Percentiles rank a stretch among this genome's conserved stretches.
Evolutionary conservation across 345 rosid species (phyloP).

Genomic region (Euphorbia lathyris): DNA sequence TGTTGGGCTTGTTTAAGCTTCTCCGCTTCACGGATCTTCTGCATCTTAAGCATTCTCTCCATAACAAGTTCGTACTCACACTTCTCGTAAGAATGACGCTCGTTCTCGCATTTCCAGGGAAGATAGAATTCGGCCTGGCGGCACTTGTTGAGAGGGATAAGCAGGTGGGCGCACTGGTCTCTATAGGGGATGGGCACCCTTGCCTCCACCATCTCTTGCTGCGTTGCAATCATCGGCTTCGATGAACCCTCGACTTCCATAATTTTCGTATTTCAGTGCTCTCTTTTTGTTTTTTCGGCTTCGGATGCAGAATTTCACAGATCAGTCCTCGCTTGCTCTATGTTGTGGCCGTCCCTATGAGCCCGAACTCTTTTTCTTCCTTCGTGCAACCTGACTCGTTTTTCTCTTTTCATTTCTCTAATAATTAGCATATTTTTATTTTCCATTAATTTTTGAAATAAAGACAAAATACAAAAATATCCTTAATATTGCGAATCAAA

Average conservation of each 20-base stretch:
- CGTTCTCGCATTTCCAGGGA: constrained; percentile 96
- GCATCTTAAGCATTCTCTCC: constrained; percentile 99
- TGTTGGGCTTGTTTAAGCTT: constrained; percentile 45
- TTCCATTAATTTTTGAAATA: too few relatives aligned
- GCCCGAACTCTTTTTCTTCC: too few relatives aligned
- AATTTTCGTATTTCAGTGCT: not conserved
- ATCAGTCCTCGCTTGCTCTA: not conserved
- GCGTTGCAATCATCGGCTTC: constrained; percentile 97
- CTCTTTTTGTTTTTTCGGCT: not conserved
- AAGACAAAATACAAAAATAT: too few relatives aligned
- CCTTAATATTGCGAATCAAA: too few relatives aligned
- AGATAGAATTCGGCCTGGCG: constrained; percentile 90
- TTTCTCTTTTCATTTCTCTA: too few relatives aligned
- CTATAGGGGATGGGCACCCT: constrained; percentile 76
- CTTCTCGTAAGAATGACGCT: constrained; percentile 94
- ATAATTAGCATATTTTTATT: too few relatives aligned
- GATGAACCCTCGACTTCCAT: constrained; percentile 91
- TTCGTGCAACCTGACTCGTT: too few relatives aligned
- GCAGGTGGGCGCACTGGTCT: constrained; percentile 93
- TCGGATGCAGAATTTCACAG: not conserved
- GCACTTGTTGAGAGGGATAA: constrained; percentile 96
- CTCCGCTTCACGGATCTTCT: constrained; percentile 88
- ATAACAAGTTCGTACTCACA: constrained; percentile 97
- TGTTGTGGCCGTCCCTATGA: not conserved
- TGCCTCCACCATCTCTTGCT: constrained; percentile 87